Percentiles rank a stretch among this genome's conserved stretches.
These are phyloP conservation scores for Sugiyamaella pinicola DNA, from an alignment of 1,139 yeast genomes.

Conservation along the genomic window DNA sequence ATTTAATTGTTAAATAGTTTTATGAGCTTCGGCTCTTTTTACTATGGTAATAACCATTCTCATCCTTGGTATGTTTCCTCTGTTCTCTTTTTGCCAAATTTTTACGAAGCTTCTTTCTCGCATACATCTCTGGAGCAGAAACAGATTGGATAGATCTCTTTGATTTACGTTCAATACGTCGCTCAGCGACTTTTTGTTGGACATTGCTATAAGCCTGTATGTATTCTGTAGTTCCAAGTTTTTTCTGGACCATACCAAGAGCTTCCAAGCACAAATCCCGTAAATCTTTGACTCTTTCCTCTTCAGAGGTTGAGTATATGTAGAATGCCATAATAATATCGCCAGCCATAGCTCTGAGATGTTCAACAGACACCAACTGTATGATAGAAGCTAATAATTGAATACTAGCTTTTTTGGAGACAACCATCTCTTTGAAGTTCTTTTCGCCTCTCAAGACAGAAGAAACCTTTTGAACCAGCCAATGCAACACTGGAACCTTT, in stretches of 20 bases:
- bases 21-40: slow-evolving; percentile 46
- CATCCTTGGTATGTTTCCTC: slow-evolving; percentile 73
- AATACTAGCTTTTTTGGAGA: slow-evolving; percentile 64
- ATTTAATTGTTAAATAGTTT: slow-evolving; percentile 6
- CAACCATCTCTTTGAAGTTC: slow-evolving; percentile 52
- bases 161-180: slow-evolving; percentile 75
- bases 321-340: slow-evolving; percentile 60
- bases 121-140: slow-evolving; percentile 77
- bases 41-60: slow-evolving; percentile 70
- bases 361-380: slow-evolving; percentile 29
- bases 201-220: slow-evolving; percentile 66
- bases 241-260: slow-evolving; percentile 63
- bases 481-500: slow-evolving; percentile 54
- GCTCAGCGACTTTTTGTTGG: slow-evolving; percentile 56
- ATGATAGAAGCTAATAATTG: slow-evolving; percentile 42
- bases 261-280: slow-evolving; percentile 67
- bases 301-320: slow-evolving; percentile 51
- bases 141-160: slow-evolving; percentile 78
- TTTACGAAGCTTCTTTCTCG: slow-evolving; percentile 72
- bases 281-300: slow-evolving; percentile 53
- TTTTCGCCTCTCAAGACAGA: slow-evolving; percentile 68
- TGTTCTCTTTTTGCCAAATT: slow-evolving; percentile 70
- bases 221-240: slow-evolving; percentile 73
- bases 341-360: slow-evolving; percentile 30
- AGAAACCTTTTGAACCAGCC: slow-evolving; percentile 63